Percentiles rank a stretch among this genome's conserved stretches.
Conservation (phyloP, 2,329 filamentous ascomycete genomes). For the Colletotrichum somersetense region DNA sequence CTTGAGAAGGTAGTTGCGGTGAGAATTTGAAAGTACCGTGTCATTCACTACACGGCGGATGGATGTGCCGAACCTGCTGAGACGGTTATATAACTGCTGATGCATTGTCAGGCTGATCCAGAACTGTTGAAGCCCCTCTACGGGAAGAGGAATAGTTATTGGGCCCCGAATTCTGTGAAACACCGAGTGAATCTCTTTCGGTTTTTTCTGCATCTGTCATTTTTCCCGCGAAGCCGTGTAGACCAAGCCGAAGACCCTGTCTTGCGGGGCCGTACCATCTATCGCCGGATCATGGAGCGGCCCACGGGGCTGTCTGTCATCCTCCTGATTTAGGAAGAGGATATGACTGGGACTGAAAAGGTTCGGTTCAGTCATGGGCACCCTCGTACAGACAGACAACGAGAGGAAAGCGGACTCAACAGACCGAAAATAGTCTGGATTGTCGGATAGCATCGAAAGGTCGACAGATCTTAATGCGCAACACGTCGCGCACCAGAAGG, state of each 20-base stretch:
- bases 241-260: not conserved
- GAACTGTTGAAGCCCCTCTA: not conserved
- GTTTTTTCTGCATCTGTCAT: too few species aligned
- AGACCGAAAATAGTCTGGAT: not conserved
- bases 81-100: slow-evolving; percentile 48
- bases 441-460: not conserved
- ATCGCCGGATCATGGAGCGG: not conserved
- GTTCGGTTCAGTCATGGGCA: not conserved
- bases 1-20: slow-evolving; percentile 46
- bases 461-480: not conserved
- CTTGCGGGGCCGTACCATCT: not conserved
- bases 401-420: not conserved
- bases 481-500: not conserved
- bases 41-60: slow-evolving; percentile 56
- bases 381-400: not conserved
- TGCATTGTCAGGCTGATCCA: not conserved
- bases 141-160: not conserved
- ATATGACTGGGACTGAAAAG: not conserved
- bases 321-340: not conserved
- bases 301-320: not conserved
- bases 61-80: slow-evolving; percentile 53
- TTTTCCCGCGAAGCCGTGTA: not conserved
- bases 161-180: not conserved
- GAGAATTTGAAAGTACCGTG: slow-evolving; percentile 45
- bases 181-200: not conserved